phyloP scores from a whole-genome alignment of 2,329 filamentous ascomycete genomes.

The Fusarium sulawesiense region DNA sequence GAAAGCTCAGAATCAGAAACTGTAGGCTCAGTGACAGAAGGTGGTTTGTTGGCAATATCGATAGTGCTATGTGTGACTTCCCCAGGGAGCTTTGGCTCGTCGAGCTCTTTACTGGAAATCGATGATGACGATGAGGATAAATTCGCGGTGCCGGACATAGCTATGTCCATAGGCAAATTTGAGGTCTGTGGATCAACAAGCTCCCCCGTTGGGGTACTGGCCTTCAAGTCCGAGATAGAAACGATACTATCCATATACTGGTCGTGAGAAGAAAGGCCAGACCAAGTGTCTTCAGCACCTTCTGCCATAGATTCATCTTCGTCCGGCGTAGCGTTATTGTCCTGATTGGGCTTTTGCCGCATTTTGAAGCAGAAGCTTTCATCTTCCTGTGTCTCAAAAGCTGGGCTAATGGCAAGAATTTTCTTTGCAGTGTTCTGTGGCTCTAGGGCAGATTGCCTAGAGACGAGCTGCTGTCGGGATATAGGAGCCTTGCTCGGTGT shows the following conservation, averaged over 20 bases:
- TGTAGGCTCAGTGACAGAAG: slow-evolving; percentile 2
- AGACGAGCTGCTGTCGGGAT: not conserved
- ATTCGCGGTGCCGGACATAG: slow-evolving; percentile 17
- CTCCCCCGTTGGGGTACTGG: not conserved
- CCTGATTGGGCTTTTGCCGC: slow-evolving; percentile 14
- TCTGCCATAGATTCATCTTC: not conserved
- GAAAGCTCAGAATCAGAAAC: slow-evolving; percentile 5
- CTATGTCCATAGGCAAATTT: not conserved
- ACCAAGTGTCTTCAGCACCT: slow-evolving; percentile 32
- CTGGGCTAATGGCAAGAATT: not conserved
- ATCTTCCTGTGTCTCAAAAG: slow-evolving; percentile 49
- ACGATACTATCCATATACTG: slow-evolving; percentile 5
- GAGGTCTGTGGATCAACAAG: not conserved
- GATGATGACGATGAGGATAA: slow-evolving; percentile 35
- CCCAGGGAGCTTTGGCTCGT: slow-evolving; percentile 6
- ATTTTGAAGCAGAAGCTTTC: slow-evolving; percentile 51
- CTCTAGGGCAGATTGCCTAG: not conserved
- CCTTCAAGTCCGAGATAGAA: not conserved
- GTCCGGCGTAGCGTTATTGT: not conserved
- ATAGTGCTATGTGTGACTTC: not conserved
- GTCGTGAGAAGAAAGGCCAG: slow-evolving; percentile 29
- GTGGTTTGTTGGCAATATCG: not conserved
- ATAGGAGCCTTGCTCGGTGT: slow-evolving; percentile 14
- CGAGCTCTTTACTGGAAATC: slow-evolving; percentile 24
- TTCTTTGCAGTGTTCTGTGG: not conserved